phyloP scores from a whole-genome alignment of 2,329 filamentous ascomycete species.

The Sarocladium kiliense region DNA sequence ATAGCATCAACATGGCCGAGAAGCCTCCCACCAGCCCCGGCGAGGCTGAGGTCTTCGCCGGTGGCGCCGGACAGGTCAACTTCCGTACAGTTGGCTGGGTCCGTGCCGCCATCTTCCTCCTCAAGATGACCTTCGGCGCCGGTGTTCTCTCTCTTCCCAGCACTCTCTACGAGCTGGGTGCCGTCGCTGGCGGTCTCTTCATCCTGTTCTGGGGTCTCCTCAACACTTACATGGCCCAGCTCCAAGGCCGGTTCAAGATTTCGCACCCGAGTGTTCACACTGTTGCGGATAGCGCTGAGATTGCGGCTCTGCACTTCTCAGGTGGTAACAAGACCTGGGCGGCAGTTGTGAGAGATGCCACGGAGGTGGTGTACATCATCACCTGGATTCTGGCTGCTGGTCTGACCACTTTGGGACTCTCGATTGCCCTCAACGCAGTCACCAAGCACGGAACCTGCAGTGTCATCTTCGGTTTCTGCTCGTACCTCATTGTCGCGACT shows the following conservation, averaged over 20 bases:
- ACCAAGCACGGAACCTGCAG: conserved; percentile 2
- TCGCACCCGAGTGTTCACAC: conserved; percentile 2
- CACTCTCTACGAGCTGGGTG: conserved; percentile 6
- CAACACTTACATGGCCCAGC: conserved; percentile 8
- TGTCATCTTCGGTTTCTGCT: conserved; percentile 4
- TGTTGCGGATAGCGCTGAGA: conserved; percentile 5
- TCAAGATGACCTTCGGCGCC: conserved; percentile 9
- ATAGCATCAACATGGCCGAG: not conserved
- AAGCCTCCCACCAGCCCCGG: not conserved
- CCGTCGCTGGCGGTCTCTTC: conserved; percentile 7
- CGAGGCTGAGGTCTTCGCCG: conserved; percentile 4
- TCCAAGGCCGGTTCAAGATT: conserved; percentile 7
- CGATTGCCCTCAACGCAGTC: conserved; percentile 7
- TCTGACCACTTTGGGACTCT: conserved; percentile 2
- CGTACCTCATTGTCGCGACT: conserved; percentile 1
- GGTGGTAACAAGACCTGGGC: not conserved
- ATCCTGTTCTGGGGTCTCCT: conserved; percentile 6
- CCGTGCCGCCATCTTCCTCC: conserved; percentile 7
- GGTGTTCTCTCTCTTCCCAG: conserved; percentile 7
- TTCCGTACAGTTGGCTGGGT: conserved; percentile 7
- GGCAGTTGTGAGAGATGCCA: not conserved
- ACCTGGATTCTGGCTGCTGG: conserved; percentile 2
- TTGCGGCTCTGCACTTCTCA: not conserved
- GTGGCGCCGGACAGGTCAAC: conserved; percentile 1
- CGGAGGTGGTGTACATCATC: conserved; percentile 3